These are phyloP conservation scores for Boletus speciosus DNA, from an alignment of 768 basidiomycete species.

Conservation along the genomic window DNA sequence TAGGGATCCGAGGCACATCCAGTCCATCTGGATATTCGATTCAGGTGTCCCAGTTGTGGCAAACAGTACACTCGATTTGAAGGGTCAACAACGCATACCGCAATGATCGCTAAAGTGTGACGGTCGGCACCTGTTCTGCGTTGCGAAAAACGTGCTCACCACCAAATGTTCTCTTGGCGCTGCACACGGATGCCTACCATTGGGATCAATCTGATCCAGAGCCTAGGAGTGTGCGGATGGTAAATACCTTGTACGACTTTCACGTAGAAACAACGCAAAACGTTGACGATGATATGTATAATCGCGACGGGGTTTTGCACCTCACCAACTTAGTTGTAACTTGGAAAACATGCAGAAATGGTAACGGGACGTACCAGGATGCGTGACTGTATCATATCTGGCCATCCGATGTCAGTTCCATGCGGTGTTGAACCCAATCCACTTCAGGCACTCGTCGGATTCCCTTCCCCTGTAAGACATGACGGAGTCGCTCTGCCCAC, in stretches of 20 bases:
- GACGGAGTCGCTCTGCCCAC: not conserved
- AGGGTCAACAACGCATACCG: slow-evolving; percentile 1
- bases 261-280: not conserved
- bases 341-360: not conserved
- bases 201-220: not conserved
- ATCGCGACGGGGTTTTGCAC: not conserved
- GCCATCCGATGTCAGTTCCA: not conserved
- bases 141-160: not conserved
- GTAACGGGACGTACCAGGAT: not conserved
- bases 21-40: slow-evolving; percentile 1
- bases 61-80: slow-evolving; percentile 3
- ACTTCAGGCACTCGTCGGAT: not conserved
- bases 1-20: slow-evolving; percentile 3
- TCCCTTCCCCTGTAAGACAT: not conserved
- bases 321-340: not conserved
- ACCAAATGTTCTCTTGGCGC: not conserved
- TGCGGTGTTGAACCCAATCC: not conserved
- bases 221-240: not conserved
- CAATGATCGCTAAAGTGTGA: not conserved
- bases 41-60: slow-evolving; percentile 1
- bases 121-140: not conserved
- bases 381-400: too few species aligned
- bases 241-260: not conserved
- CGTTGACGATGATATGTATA: not conserved
- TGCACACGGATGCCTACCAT: not conserved